Conservation (phyloP, 1,284 basidiomycete species). For the Naganishia sp. region DNA sequence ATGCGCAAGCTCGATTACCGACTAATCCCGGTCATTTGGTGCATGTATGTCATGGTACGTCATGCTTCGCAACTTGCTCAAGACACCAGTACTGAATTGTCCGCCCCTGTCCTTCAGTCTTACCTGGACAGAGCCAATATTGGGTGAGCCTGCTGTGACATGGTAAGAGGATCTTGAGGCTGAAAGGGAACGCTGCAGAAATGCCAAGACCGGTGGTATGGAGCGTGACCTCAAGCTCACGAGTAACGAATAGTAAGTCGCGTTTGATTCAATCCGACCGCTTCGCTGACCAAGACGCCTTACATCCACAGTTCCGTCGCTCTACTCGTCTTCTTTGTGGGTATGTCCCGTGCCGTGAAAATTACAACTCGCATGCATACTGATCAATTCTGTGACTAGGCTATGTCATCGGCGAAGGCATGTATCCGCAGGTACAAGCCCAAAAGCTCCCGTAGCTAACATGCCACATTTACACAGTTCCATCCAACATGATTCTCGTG, state of each 20-base stretch:
- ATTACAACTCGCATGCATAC: not conserved
- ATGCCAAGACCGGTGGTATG: constrained; percentile 44
- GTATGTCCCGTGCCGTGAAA: not conserved
- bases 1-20: constrained; percentile 48
- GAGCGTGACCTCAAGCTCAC: constrained; percentile 46
- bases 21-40: constrained; percentile 48
- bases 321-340: constrained; percentile 44
- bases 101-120: constrained; percentile 26
- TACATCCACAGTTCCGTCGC: constrained; percentile 38
- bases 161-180: not conserved
- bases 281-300: not conserved
- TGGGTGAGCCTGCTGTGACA: constrained; percentile 34
- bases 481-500: constrained; percentile 43
- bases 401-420: constrained; percentile 25
- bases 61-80: not conserved
- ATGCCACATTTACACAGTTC: constrained; percentile 32
- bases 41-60: constrained; percentile 45
- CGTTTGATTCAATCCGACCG: not conserved
- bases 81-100: not conserved
- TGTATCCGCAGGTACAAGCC: not conserved
- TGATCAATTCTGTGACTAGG: not conserved
- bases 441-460: not conserved
- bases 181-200: constrained; percentile 32
- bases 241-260: constrained; percentile 44
- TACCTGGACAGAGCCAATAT: constrained; percentile 53